A percentile compares a stretch with the other conserved stretches of the same genome.
phyloP scores from a whole-genome alignment of 202 grass and related monocot species.

The Miscanthus sacchariflorus region DNA sequence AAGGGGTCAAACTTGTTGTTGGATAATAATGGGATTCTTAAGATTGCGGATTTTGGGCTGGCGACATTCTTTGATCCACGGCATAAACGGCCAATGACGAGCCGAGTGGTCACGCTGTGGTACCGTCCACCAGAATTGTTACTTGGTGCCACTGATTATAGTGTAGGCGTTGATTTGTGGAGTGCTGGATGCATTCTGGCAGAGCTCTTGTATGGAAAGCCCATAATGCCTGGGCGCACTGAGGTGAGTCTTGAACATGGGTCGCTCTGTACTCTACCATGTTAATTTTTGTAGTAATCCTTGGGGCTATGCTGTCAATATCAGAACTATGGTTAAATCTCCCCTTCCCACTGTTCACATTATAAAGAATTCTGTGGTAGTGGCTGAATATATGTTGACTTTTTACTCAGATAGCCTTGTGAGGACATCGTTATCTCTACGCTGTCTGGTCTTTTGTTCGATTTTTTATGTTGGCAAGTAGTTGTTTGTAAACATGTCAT shows the following conservation, averaged over 20 bases:
- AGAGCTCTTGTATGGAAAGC: constrained; percentile 65
- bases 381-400: constrained; percentile 44
- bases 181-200: constrained; percentile 74
- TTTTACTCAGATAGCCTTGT: constrained; percentile 10
- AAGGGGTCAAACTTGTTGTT: constrained; percentile 67
- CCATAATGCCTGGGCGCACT: constrained; percentile 66
- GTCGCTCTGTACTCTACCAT: neutral
- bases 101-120: constrained; percentile 68
- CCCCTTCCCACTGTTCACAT: neutral
- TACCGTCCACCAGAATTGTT: constrained; percentile 64
- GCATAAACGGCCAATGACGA: constrained; percentile 61
- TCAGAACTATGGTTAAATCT: constrained; percentile 3
- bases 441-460: neutral
- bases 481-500: constrained; percentile 21
- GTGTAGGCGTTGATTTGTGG: constrained; percentile 63
- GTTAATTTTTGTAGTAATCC: constrained; percentile 1
- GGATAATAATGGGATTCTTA: constrained; percentile 65
- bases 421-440: neutral
- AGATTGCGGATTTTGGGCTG: constrained; percentile 69
- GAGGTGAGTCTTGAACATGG: constrained; percentile 50
- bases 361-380: neutral
- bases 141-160: constrained; percentile 65
- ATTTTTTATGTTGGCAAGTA: constrained; percentile 33
- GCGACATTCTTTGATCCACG: constrained; percentile 53
- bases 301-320: neutral